Evolutionary conservation across 1,284 basidiomycete genomes (phyloP), one percentile per base, ranked within the genome.

Genomic region (Lentinula novae-zelandiae): DNA sequence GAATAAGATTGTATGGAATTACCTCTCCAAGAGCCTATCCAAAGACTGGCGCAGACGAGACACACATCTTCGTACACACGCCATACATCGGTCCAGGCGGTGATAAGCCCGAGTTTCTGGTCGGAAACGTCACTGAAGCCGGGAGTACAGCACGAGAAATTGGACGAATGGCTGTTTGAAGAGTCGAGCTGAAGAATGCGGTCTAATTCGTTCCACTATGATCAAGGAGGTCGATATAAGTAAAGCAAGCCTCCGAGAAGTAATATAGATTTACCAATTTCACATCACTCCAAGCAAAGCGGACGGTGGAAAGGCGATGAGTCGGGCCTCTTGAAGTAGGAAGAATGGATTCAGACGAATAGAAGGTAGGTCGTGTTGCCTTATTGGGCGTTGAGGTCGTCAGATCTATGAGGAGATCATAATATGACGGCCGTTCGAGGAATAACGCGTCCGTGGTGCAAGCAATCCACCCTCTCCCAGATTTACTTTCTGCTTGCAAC

Each of bases 371-470:
- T 53, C 86, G 79, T 22, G 82, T 79, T n/a, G 81, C 76, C 66
- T 79, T 81, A 68, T 77, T 79, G 2, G 82, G 81, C 5, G 82
- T 84, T 5, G 81, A 81, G 9, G 86, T 84, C 38, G 88, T 89
- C 49, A 92, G 74, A 71, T 93, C 89, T 62, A 93, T 84, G 54
- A 92, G 73, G 4, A 92, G 77, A 70, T 92, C 90, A 67, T 91
- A 93, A 67, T 83, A 83, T 2, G 82, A 74, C 1, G 90, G 87
- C 69, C 86, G 90, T 66, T 93, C 90, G 31, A 91, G 76, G 73
- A 90, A 92, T 17, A 93, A 83, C 1, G 89, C 86, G 64, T 93
- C 91, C 0, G 90, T 91, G 8, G 91, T 92, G 83, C 90, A 92
- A 36, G 90, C 90, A 58, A 92, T 83, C 89, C 89, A 93, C 12